Conservation (phyloP, 164 flowering plant species). For the Aristolochia fimbriata region DNA sequence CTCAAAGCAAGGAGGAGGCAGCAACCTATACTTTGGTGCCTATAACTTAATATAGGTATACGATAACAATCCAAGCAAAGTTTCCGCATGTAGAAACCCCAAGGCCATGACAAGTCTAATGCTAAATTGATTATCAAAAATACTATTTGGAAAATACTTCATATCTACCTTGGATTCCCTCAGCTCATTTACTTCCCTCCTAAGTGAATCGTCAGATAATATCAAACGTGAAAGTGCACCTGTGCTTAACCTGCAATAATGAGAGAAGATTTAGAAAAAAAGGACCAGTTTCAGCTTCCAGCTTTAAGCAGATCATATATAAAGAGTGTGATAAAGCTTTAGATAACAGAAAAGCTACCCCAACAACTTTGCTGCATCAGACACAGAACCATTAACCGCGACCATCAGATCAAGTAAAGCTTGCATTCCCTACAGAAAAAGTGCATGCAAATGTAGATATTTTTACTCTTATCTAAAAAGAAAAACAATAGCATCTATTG, state of each 20-base stretch:
- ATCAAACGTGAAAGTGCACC: slow-evolving; percentile 79
- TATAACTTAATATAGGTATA: no score
- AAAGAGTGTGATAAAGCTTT: background rate
- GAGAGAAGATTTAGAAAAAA: background rate
- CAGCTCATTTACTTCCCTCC: slow-evolving; percentile 72
- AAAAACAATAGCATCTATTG: background rate
- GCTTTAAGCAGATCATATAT: background rate
- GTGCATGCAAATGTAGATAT: background rate
- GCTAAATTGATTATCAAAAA: background rate
- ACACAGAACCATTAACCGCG: slow-evolving; percentile 70
- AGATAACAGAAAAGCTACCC: slow-evolving; percentile 34
- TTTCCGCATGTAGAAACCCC: no score
- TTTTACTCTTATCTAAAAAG: background rate
- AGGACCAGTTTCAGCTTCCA: background rate
- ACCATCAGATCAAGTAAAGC: slow-evolving; percentile 71
- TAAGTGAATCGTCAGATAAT: slow-evolving; percentile 78
- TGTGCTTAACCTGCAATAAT: slow-evolving; percentile 63
- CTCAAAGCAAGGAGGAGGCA: no score
- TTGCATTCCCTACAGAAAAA: slow-evolving; percentile 65
- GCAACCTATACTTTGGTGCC: no score
- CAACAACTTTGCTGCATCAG: slow-evolving; percentile 68
- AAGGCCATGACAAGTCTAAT: no score
- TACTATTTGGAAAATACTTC: background rate
- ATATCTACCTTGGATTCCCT: slow-evolving; percentile 64
- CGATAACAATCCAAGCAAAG: no score